Evolutionary conservation across 2,329 filamentous ascomycete genomes (phyloP), one percentile per base, ranked within the genome.

Genomic region (Pleoardoris graminearum): DNA sequence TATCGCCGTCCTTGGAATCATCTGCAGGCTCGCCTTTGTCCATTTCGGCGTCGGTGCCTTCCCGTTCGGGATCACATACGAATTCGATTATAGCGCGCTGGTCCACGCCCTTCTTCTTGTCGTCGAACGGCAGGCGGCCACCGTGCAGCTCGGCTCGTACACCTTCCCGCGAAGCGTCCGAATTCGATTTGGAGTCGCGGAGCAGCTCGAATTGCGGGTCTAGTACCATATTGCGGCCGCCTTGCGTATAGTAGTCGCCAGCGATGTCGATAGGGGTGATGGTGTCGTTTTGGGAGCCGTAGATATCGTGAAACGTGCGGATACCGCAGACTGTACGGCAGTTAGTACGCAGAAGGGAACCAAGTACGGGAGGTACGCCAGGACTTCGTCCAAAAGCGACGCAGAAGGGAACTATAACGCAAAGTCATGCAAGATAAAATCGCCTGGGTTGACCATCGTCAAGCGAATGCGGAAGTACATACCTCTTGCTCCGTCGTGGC

Each of bases 61-160:
- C 86, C 60, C 83, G 81, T 1, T 87, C 80, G 25, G 75, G 78
- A 67, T 96, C 88, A 75, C 94, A 99, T 17, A 92, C 71, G 62
- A 97, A 91, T 65, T 96, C 89, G 48, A 97, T 83, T 8, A 96
- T 82, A 3, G 91, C 90, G 66, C 85, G 86, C 72, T 95, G 89
- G 54, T 83, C 77, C 23, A 63, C 68, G 52, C 66, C 76, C 6
- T 80, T 78, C 43, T 80, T 77, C 48, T 80, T 79, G 39, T 62
- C 58, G n/a, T 75, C 69, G 45, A 73, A 69, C 0, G 76, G 75
- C 42, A 80, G 80, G 41, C 77, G 73, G 11, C 81, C 82, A 7
- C 85, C 87, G 43, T 83, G 77, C 44, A 96, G 72, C 55, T 87
- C 84, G 1, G 94, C 71, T 14, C 85, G 81, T 10, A 96, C 65